A percentile compares a stretch with the other conserved stretches of the same genome.
phyloP scores from a whole-genome alignment of 1,139 yeast genomes.

The Lodderomyces theae region DNA sequence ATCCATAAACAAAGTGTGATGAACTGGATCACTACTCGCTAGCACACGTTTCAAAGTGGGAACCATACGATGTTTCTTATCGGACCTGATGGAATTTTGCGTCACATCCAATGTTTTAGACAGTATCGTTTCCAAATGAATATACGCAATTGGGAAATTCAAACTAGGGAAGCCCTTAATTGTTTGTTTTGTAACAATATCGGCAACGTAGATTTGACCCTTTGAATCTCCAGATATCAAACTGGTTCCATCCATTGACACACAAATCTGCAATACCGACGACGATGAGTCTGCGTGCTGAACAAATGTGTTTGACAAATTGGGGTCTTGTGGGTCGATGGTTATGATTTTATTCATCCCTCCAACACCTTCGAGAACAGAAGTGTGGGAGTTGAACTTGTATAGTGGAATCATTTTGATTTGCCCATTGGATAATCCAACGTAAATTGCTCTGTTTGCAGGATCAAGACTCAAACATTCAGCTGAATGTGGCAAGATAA shows the following conservation, averaged over 20 bases:
- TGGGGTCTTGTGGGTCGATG: slow-evolving; percentile 50
- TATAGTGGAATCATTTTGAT: slow-evolving; percentile 60
- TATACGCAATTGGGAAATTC: slow-evolving; percentile 34
- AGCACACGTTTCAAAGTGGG: slow-evolving; percentile 64
- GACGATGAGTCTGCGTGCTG: slow-evolving; percentile 50
- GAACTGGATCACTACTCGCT: slow-evolving; percentile 39
- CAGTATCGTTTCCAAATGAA: slow-evolving; percentile 22
- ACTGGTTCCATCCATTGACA: slow-evolving; percentile 75
- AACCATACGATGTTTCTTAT: slow-evolving; percentile 38
- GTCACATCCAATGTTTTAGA: slow-evolving; percentile 20
- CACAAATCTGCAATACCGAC: slow-evolving; percentile 41
- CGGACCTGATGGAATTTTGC: not conserved
- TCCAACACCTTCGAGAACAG: slow-evolving; percentile 53
- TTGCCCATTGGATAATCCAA: slow-evolving; percentile 64
- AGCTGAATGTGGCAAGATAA: slow-evolving; percentile 61
- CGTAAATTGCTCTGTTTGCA: slow-evolving; percentile 71
- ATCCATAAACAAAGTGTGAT: slow-evolving; percentile 53
- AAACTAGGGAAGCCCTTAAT: slow-evolving; percentile 61
- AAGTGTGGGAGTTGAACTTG: slow-evolving; percentile 39
- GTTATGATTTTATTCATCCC: slow-evolving; percentile 54
- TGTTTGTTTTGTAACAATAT: slow-evolving; percentile 75
- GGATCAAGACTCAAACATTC: slow-evolving; percentile 72
- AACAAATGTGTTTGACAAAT: slow-evolving; percentile 52
- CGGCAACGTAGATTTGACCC: slow-evolving; percentile 71
- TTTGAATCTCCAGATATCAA: slow-evolving; percentile 70